These are phyloP conservation scores for Irpex lacteus DNA, from an alignment of 1,284 basidiomycete species.

Conservation along the genomic window DNA sequence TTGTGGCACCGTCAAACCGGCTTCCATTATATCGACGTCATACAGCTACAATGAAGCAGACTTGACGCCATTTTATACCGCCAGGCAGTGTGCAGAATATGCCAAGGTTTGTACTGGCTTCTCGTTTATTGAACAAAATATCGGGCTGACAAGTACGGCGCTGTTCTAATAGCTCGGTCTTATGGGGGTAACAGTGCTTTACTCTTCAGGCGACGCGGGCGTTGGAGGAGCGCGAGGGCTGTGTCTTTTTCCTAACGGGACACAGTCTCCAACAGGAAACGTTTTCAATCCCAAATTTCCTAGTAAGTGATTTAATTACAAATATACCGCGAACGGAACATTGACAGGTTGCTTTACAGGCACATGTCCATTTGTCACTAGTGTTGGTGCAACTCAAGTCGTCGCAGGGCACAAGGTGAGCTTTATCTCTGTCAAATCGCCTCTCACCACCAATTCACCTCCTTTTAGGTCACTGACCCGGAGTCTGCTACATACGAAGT, in stretches of 20 bases:
- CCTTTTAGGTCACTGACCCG: constrained; percentile 37
- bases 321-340: constrained; percentile 14
- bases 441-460: background rate
- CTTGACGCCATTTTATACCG: constrained; percentile 34
- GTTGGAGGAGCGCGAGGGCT: constrained; percentile 47
- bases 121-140: background rate
- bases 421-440: background rate
- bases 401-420: constrained; percentile 49
- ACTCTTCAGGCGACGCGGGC: constrained; percentile 64
- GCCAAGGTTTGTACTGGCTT: constrained; percentile 33
- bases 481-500: constrained; percentile 28
- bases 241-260: constrained; percentile 27
- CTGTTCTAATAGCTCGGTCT: background rate
- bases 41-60: constrained; percentile 36
- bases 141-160: no score
- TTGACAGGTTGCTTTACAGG: constrained; percentile 22
- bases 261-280: constrained; percentile 4
- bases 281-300: constrained; percentile 12
- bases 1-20: constrained; percentile 37
- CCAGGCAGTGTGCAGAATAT: constrained; percentile 42
- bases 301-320: background rate
- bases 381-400: constrained; percentile 54
- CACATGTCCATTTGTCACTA: constrained; percentile 56
- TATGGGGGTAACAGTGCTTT: constrained; percentile 59
- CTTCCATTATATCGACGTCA: constrained; percentile 39